Conservation (phyloP, 2,329 filamentous ascomycete genomes). For the Fusarium sp. region DNA sequence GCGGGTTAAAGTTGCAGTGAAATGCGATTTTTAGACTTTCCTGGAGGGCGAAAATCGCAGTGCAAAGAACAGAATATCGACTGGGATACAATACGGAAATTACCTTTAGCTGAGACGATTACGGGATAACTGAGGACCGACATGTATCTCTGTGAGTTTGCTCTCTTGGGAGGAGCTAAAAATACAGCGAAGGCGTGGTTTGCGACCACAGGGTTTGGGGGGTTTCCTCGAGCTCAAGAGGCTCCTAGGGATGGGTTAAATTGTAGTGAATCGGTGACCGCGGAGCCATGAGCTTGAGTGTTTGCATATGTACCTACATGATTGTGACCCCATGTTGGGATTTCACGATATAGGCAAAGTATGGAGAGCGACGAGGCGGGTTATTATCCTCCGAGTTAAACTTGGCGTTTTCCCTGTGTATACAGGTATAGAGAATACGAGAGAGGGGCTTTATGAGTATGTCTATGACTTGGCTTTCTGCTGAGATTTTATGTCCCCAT, state of each 20-base stretch:
- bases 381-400: neutral
- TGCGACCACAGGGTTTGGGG: neutral
- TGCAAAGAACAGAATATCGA: too few species aligned
- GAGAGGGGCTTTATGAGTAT: neutral
- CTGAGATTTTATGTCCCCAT: neutral
- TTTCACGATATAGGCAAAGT: neutral
- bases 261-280: neutral
- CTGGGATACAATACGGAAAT: too few species aligned
- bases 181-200: neutral
- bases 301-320: neutral
- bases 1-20: neutral
- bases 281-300: neutral
- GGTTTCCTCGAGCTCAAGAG: neutral
- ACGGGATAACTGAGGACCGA: too few species aligned
- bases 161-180: too few species aligned
- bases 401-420: neutral
- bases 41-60: too few species aligned
- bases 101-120: too few species aligned
- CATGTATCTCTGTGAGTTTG: too few species aligned
- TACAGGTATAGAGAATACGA: too few species aligned
- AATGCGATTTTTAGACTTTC: too few species aligned
- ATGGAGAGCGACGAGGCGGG: neutral
- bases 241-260: neutral
- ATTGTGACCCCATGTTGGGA: neutral
- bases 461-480: neutral